These are phyloP conservation scores for Rhizopogon vulgaris DNA, from an alignment of 768 basidiomycete genomes.

Conservation along the genomic window DNA sequence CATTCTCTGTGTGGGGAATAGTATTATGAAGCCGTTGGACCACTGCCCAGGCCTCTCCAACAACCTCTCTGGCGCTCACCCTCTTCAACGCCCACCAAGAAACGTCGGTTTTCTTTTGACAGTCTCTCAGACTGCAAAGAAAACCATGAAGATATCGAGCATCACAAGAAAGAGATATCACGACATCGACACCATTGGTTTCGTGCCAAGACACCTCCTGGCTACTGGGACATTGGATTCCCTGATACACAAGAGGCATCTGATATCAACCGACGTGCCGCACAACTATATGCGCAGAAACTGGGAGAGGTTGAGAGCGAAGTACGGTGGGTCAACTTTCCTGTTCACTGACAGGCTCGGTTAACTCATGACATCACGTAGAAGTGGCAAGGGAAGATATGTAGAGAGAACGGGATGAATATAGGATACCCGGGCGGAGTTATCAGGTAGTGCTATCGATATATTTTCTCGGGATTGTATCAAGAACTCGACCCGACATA, in stretches of 20 bases:
- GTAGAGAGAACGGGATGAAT: constrained; percentile 15
- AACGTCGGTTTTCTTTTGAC: constrained; percentile 14
- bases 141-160: constrained; percentile 29
- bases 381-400: constrained; percentile 22
- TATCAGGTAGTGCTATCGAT: constrained; percentile 3
- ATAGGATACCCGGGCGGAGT: not conserved
- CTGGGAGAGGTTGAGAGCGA: constrained; percentile 52
- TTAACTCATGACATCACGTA: constrained; percentile 5
- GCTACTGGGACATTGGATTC: constrained; percentile 89
- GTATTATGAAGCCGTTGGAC: constrained; percentile 78
- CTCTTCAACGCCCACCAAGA: constrained; percentile 17
- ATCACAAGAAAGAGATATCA: constrained; percentile 68
- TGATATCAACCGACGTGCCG: constrained; percentile 69
- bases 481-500: constrained; percentile 42
- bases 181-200: constrained; percentile 70
- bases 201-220: constrained; percentile 70
- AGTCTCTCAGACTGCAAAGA: constrained; percentile 19
- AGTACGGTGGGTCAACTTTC: constrained; percentile 38
- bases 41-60: constrained; percentile 58
- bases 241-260: constrained; percentile 78
- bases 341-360: not conserved
- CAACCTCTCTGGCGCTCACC: constrained; percentile 75
- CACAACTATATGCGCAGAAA: constrained; percentile 67
- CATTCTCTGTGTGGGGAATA: constrained; percentile 19
- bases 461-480: constrained; percentile 36